Percentiles rank a stretch among this genome's conserved stretches.
phyloP scores from a whole-genome alignment of 2,329 filamentous ascomycete species.

The Curvularia verruculosa region DNA sequence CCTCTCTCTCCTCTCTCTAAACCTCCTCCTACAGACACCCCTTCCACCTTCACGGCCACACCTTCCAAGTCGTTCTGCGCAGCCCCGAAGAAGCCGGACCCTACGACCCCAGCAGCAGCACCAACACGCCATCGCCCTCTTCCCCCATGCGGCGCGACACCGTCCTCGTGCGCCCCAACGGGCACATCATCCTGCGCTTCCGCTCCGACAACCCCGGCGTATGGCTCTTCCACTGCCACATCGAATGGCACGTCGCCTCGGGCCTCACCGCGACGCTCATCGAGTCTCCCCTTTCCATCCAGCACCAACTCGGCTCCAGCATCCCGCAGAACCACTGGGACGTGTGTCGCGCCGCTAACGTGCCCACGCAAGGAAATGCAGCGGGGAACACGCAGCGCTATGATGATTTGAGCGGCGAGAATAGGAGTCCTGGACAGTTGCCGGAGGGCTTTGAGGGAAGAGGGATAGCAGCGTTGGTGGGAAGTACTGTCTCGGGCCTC shows the following conservation, averaged over 20 bases:
- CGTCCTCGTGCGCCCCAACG: slow-evolving; percentile 60
- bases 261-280: slow-evolving; percentile 60
- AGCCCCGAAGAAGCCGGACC: slow-evolving; percentile 42
- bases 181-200: slow-evolving; percentile 63
- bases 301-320: slow-evolving; percentile 49
- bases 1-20: slow-evolving; percentile 4
- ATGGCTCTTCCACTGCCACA: slow-evolving; percentile 44
- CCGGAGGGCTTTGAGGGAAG: slow-evolving; percentile 72
- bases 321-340: slow-evolving; percentile 69
- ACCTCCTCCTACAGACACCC: slow-evolving; percentile 55
- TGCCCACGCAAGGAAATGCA: slow-evolving; percentile 70
- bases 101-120: slow-evolving; percentile 55
- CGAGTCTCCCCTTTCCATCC: slow-evolving; percentile 63
- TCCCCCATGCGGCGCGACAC: slow-evolving; percentile 60
- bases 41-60: slow-evolving; percentile 70
- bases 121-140: slow-evolving; percentile 14
- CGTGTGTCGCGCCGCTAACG: slow-evolving; percentile 60
- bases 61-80: slow-evolving; percentile 46
- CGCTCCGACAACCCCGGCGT: slow-evolving; percentile 56
- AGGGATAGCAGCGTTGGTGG: slow-evolving; percentile 76
- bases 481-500: slow-evolving; percentile 72
- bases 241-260: slow-evolving; percentile 52
- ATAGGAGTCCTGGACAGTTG: slow-evolving; percentile 60
- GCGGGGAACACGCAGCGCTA: slow-evolving; percentile 71
- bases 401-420: slow-evolving; percentile 61